A percentile compares a stretch with the other conserved stretches of the same genome.
Evolutionary conservation across 768 basidiomycete species (phyloP).

Genomic region (Calocybe cyanea): DNA sequence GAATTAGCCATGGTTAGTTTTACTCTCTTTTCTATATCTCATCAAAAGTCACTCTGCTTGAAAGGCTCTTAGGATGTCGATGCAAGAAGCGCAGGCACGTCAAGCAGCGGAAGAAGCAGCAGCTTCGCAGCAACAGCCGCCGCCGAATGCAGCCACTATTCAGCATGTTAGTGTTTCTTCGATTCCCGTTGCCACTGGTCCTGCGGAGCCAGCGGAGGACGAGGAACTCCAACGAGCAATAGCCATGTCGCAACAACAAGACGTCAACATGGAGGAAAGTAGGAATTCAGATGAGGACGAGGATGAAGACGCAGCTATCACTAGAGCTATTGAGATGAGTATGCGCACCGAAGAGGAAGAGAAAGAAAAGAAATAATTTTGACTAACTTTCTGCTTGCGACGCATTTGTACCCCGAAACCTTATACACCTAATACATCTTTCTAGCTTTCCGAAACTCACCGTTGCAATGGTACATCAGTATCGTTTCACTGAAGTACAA

Average conservation of each 20-base stretch:
- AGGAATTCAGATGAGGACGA: slow-evolving; percentile 55
- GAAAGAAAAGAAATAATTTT: slow-evolving; percentile 29
- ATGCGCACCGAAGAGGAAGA: slow-evolving; percentile 55
- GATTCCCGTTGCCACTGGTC: slow-evolving; percentile 19
- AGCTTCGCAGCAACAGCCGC: slow-evolving; percentile 28
- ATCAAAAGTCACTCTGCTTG: not conserved
- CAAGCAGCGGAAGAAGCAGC: slow-evolving; percentile 50
- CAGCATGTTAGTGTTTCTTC: slow-evolving; percentile 21
- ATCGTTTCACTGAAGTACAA: no score
- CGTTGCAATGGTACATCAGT: no score
- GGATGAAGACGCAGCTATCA: slow-evolving; percentile 87
- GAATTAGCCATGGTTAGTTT: slow-evolving; percentile 88
- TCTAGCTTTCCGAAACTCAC: no score
- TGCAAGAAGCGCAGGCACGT: slow-evolving; percentile 91
- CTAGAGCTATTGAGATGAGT: slow-evolving; percentile 90
- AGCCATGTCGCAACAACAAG: slow-evolving; percentile 62
- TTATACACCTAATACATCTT: no score
- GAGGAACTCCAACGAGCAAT: slow-evolving; percentile 82
- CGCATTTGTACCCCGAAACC: no score
- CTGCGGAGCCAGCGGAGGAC: slow-evolving; percentile 49
- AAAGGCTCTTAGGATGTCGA: slow-evolving; percentile 94
- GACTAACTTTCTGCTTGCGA: no score
- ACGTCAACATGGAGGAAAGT: slow-evolving; percentile 46
- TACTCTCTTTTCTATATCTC: not conserved
- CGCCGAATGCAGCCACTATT: slow-evolving; percentile 26